Evolutionary conservation across 2,329 filamentous ascomycete genomes (phyloP).

Genomic region (Penicillium sp.): DNA sequence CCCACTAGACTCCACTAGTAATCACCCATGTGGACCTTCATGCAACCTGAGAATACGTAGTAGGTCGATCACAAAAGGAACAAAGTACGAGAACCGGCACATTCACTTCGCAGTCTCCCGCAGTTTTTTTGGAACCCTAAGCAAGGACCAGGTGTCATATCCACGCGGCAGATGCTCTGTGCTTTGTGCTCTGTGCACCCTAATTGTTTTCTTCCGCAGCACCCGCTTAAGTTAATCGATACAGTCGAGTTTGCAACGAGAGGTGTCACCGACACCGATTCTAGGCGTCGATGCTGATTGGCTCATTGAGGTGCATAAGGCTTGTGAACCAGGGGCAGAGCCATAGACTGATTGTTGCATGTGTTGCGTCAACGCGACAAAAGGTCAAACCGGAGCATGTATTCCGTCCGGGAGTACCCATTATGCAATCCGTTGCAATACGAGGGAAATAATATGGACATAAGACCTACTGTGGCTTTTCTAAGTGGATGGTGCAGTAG

Average conservation of each 20-base stretch:
- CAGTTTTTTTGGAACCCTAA: background rate
- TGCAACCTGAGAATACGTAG: background rate
- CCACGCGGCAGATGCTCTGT: constrained; percentile 16
- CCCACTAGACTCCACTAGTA: background rate
- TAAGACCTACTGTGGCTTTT: too few relatives aligned
- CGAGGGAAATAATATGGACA: background rate
- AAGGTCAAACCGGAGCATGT: background rate
- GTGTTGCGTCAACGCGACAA: background rate
- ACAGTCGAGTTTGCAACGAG: background rate
- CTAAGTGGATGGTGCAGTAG: constrained; percentile 8
- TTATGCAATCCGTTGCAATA: background rate
- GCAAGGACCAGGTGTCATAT: constrained; percentile 19
- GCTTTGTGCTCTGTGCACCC: background rate
- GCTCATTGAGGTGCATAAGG: constrained; percentile 5
- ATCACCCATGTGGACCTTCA: constrained; percentile 1
- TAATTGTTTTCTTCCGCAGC: constrained; percentile 9
- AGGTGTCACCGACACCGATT: background rate
- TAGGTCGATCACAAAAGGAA: background rate
- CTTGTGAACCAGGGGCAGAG: background rate
- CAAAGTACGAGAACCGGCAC: background rate
- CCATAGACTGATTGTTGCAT: background rate
- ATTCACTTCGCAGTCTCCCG: background rate
- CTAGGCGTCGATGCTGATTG: constrained; percentile 4
- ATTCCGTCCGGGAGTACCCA: background rate
- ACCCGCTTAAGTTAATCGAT: constrained; percentile 10